These are phyloP conservation scores for Cicer yamashitae DNA, from an alignment of 306 rosid genomes.

Conservation along the genomic window DNA sequence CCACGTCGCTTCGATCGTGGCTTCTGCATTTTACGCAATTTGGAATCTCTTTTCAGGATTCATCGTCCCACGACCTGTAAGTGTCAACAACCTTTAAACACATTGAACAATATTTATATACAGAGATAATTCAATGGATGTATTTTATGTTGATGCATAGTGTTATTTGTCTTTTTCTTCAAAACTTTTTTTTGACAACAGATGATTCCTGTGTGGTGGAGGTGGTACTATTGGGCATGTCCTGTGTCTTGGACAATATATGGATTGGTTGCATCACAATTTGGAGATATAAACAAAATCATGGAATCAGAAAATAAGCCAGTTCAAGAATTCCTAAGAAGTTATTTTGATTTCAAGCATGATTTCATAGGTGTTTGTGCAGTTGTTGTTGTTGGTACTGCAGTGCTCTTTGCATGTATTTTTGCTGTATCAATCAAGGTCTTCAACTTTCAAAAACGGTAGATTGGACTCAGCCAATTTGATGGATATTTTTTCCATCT, in stretches of 20 bases:
- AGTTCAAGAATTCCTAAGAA: conserved; percentile 21
- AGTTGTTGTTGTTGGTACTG: conserved; percentile 44
- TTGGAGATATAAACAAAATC: conserved; percentile 40
- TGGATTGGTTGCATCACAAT: conserved; percentile 77
- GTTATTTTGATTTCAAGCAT: conserved; percentile 52
- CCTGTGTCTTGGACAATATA: conserved; percentile 79
- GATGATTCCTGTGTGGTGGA: conserved; percentile 72
- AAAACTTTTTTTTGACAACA: neutral
- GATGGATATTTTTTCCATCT: conserved; percentile 23
- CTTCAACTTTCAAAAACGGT: conserved; percentile 67
- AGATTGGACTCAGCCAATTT: neutral
- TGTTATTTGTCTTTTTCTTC: neutral
- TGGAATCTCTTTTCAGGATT: conserved; percentile 79
- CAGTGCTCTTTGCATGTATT: conserved; percentile 50
- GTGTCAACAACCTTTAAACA: conserved; percentile 35
- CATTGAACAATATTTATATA: neutral
- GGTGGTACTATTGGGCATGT: conserved; percentile 81
- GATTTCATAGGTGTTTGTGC: conserved; percentile 52
- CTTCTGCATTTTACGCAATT: conserved; percentile 60
- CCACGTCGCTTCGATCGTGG: conserved; percentile 61
- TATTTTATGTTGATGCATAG: neutral
- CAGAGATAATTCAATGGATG: neutral
- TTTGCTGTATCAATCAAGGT: conserved; percentile 54
- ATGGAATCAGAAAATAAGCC: neutral
- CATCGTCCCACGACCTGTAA: conserved; percentile 59